These are phyloP conservation scores for Yamadazyma spencermartinsiae DNA, from an alignment of 1,139 yeast genomes.

Conservation along the genomic window DNA sequence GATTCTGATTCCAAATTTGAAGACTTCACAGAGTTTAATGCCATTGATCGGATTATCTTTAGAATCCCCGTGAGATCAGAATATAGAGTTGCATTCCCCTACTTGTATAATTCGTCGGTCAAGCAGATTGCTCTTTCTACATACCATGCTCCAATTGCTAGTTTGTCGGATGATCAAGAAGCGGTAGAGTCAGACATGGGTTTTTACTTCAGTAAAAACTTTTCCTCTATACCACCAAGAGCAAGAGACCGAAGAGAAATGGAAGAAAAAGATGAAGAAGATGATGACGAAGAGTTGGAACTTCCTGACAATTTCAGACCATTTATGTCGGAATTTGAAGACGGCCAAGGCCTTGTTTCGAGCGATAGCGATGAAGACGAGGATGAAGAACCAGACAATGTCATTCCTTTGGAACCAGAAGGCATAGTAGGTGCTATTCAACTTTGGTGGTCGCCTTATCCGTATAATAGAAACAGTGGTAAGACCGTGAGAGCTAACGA, in stretches of 20 bases:
- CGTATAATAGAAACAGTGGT: constrained; percentile 78
- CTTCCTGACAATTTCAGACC: constrained; percentile 13
- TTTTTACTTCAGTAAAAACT: constrained; percentile 15
- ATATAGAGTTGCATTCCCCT: constrained; percentile 83
- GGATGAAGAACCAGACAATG: constrained; percentile 5
- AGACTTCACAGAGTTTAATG: constrained; percentile 86
- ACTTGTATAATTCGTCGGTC: constrained; percentile 77
- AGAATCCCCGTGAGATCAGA: constrained; percentile 78
- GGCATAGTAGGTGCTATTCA: constrained; percentile 61
- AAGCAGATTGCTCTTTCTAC: constrained; percentile 59
- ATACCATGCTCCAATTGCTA: constrained; percentile 62
- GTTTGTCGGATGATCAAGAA: constrained; percentile 39
- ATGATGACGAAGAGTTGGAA: constrained; percentile 10
- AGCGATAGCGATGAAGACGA: constrained; percentile 6
- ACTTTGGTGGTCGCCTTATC: constrained; percentile 79
- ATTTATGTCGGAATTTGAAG: constrained; percentile 11
- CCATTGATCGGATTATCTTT: constrained; percentile 82
- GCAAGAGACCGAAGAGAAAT: constrained; percentile 3
- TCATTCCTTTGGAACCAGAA: constrained; percentile 28
- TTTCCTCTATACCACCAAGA: constrained; percentile 11
- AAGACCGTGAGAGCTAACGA: constrained; percentile 82
- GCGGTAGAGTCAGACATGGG: constrained; percentile 39
- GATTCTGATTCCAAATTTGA: constrained; percentile 61
- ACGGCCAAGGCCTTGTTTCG: no score
- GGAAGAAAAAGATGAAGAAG: neutral